Evolutionary conservation across 1,284 basidiomycete species (phyloP).

Genomic region (Ustilago hordei): DNA sequence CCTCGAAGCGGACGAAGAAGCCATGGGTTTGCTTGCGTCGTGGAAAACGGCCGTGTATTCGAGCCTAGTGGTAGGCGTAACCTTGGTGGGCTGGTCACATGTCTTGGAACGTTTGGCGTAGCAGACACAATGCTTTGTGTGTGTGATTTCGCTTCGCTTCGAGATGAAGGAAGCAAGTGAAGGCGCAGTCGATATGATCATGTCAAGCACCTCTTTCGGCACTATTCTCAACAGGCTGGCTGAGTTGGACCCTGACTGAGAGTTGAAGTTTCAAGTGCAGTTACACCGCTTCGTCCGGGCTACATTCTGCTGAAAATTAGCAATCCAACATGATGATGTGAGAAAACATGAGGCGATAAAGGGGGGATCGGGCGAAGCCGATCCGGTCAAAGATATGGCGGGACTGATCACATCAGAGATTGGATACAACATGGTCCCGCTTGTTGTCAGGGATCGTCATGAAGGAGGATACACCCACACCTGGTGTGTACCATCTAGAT

Average conservation of each 20-base stretch:
- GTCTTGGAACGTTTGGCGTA: conserved; percentile 3
- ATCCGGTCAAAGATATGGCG: no score
- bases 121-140: conserved; percentile 7
- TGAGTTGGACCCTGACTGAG: conserved; percentile 20
- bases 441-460: no score
- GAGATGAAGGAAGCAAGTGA: not conserved
- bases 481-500: no score
- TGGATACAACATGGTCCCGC: no score
- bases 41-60: not conserved
- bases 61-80: not conserved
- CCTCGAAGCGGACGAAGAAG: conserved; percentile 10
- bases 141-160: not conserved
- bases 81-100: conserved; percentile 16
- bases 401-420: no score
- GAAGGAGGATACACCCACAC: no score
- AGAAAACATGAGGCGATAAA: no score
- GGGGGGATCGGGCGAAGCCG: no score
- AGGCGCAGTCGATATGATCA: not conserved
- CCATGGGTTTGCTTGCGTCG: conserved; percentile 1
- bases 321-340: no score
- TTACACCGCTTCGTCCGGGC: no score
- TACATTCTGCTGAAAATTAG: no score
- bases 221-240: not conserved
- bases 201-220: not conserved
- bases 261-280: not conserved